Base-by-base conservation (phyloP, 106 monocot species). In the Hemerocallis citrina region DNA sequence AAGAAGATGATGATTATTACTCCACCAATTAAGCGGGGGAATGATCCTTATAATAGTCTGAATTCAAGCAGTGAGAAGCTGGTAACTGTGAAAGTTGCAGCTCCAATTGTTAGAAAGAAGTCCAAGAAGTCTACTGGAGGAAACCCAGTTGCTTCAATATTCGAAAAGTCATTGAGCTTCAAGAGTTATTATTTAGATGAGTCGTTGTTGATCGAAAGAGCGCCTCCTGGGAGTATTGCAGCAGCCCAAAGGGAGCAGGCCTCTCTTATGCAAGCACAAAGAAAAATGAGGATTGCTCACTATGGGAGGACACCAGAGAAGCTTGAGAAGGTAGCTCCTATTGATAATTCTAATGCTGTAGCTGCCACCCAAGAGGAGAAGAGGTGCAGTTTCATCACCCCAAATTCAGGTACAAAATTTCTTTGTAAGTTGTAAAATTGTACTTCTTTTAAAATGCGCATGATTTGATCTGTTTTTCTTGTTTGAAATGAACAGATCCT, bases 251-350 rank as follows among this genome's bases (percentile, higher is more conserved):
- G 81, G 59, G 86, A 84, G 76, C 75, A 81, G 35, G 76, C 84
- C 5, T 62, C 70, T 8, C 21, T 84, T 3, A 44, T 71, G 41
- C 80, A 84, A 32, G 77, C 69, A 29, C 68, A 79, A 78, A 55
- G 89, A 44, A 98, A 81, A 54, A 70, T 84, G 91, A 59, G 59
- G 72, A 84, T 84, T 17, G 95, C 90, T 7, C 95, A 84, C 38
- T 96, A 96, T 38, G 90, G 95, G 5, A 66, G 91, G 39, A 68
- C 80, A 12, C 40, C 70, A 11, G 70, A 72, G 5, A 82, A 80
- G 68, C 64, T 75, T 6, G 24, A 52, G 49, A 36, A 74, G 63
- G 66, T 41, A 33, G 43, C 67, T 44, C n/a, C 32, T 25, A 14
- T n/a, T n/a, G n/a, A n/a, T n/a, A n/a, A n/a, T n/a, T n/a, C n/a